Evolutionary conservation across 306 rosid genomes (phyloP).

Genomic region (Castanea crenata): DNA sequence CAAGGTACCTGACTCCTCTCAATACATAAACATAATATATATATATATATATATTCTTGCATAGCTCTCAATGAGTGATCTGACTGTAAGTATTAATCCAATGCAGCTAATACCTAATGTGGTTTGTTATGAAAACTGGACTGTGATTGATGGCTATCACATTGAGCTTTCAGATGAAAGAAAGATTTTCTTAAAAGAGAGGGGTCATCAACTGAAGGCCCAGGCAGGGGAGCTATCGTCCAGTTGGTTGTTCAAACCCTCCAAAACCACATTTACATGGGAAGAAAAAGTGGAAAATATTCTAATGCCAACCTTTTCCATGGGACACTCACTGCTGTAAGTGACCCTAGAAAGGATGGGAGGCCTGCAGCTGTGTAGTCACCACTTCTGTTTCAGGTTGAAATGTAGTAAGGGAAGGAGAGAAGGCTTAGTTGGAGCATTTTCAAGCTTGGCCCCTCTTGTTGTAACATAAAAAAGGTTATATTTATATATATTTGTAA

Average conservation of each 20-base stretch:
- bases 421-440: not conserved
- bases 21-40: slow-evolving; percentile 1
- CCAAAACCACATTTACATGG: slow-evolving; percentile 24
- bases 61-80: slow-evolving; percentile 3
- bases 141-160: slow-evolving; percentile 54
- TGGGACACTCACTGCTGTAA: slow-evolving; percentile 71
- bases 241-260: slow-evolving; percentile 70
- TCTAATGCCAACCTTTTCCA: slow-evolving; percentile 17
- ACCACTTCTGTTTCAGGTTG: slow-evolving; percentile 1
- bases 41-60: not conserved
- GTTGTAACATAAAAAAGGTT: not conserved
- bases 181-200: slow-evolving; percentile 51
- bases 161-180: slow-evolving; percentile 56
- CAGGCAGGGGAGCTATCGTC: slow-evolving; percentile 49
- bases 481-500: not conserved
- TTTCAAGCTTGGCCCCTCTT: not conserved
- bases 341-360: slow-evolving; percentile 91
- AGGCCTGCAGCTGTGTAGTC: slow-evolving; percentile 63
- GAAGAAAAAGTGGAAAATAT: slow-evolving; percentile 34
- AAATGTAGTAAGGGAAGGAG: not conserved
- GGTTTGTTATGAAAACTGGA: slow-evolving; percentile 64
- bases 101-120: slow-evolving; percentile 79
- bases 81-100: slow-evolving; percentile 11
- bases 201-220: slow-evolving; percentile 57
- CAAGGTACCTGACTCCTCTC: slow-evolving; percentile 37